phyloP scores from a whole-genome alignment of 768 basidiomycete species.

The Tylopilus balloui region DNA sequence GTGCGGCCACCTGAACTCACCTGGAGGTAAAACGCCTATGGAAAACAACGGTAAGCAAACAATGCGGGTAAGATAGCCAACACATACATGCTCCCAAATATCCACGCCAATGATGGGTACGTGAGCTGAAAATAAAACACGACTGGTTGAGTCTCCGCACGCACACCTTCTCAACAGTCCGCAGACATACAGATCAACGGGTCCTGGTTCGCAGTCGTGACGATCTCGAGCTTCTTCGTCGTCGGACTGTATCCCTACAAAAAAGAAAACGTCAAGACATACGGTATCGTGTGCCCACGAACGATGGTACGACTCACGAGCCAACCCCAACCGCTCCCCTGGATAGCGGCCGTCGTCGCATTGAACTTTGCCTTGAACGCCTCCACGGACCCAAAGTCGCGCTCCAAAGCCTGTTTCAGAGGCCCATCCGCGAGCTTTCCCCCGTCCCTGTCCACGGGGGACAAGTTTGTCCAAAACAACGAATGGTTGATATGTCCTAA shows the following conservation, averaged over 20 bases:
- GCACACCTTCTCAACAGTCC: not conserved
- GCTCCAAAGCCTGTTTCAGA: slow-evolving; percentile 70
- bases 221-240: slow-evolving; percentile 77
- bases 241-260: slow-evolving; percentile 62
- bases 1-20: slow-evolving; percentile 1
- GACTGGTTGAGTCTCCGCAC: slow-evolving; percentile 8
- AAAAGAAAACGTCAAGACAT: not conserved
- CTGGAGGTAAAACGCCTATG: slow-evolving; percentile 62
- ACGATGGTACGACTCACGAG: slow-evolving; percentile 46
- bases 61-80: not conserved
- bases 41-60: slow-evolving; percentile 5
- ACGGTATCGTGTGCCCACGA: not conserved
- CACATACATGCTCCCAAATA: slow-evolving; percentile 89
- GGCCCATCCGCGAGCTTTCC: slow-evolving; percentile 62
- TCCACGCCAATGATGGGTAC: slow-evolving; percentile 93
- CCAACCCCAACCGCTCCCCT: slow-evolving; percentile 99
- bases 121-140: slow-evolving; percentile 51
- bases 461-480: slow-evolving; percentile 97
- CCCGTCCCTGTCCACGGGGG: slow-evolving; percentile 60
- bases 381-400: slow-evolving; percentile 85
- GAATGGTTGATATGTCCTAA: slow-evolving; percentile 89
- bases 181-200: slow-evolving; percentile 61
- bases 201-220: slow-evolving; percentile 96
- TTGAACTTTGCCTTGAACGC: slow-evolving; percentile 85
- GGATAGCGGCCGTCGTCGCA: slow-evolving; percentile 82